These are phyloP conservation scores for Grigorovia jiainica DNA, from an alignment of 805 yeast species.

Conservation along the genomic window DNA sequence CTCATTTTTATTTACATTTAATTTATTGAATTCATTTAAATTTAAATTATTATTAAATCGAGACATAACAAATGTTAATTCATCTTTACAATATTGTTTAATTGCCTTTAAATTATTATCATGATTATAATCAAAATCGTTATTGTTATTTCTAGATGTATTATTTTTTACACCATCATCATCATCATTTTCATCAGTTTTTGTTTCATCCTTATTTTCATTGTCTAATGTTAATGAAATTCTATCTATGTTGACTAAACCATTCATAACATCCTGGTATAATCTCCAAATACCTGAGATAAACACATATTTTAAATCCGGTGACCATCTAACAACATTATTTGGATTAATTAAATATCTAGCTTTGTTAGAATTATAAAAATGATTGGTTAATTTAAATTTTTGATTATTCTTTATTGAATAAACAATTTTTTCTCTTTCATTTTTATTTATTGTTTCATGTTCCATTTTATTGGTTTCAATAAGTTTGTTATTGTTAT, in stretches of 20 bases:
- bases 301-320: conserved; percentile 73
- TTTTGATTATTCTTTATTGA: conserved; percentile 21
- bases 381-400: conserved; percentile 12
- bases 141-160: too few relatives aligned
- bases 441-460: too few relatives aligned
- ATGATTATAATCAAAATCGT: background rate
- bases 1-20: too few relatives aligned
- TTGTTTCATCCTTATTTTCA: background rate
- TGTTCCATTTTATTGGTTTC: background rate
- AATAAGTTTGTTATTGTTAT: background rate
- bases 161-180: too few relatives aligned
- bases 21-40: background rate
- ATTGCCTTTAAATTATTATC: background rate
- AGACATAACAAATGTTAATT: background rate
- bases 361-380: background rate
- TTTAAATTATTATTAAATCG: background rate
- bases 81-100: background rate
- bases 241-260: conserved; percentile 8
- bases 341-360: conserved; percentile 26
- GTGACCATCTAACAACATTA: conserved; percentile 81
- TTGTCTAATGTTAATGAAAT: too few relatives aligned
- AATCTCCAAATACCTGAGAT: conserved; percentile 79
- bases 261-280: conserved; percentile 27
- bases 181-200: background rate
- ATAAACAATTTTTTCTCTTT: conserved; percentile 1